These are phyloP conservation scores for Musa beccarii DNA, from an alignment of 176 grass and related monocot species.

Conservation along the genomic window DNA sequence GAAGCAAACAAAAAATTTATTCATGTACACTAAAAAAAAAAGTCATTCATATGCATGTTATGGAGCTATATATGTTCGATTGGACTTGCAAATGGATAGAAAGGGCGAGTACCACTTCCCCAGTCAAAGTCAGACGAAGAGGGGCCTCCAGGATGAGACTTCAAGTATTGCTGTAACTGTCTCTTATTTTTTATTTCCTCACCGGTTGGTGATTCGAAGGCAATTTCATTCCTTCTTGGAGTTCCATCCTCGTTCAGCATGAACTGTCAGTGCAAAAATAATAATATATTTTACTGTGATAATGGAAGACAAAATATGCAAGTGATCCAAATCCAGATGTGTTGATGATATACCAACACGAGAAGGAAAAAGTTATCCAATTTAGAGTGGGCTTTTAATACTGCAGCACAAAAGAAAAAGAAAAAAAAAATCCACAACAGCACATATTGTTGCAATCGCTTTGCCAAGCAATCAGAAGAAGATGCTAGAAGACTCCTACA, in stretches of 20 bases:
- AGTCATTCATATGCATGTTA: neutral
- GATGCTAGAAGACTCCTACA: no score
- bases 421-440: no score
- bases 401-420: no score
- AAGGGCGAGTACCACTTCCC: conserved; percentile 8
- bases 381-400: no score
- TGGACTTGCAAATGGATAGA: neutral
- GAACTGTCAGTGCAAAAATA: conserved; percentile 1
- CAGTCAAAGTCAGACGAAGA: conserved; percentile 26
- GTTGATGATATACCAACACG: neutral
- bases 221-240: conserved; percentile 20
- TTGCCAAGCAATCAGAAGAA: no score
- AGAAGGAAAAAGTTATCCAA: no score
- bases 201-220: conserved; percentile 14
- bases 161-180: conserved; percentile 15
- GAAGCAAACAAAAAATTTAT: neutral
- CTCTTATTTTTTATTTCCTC: conserved; percentile 23
- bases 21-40: neutral
- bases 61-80: neutral
- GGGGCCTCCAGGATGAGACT: conserved; percentile 17
- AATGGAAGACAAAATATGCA: neutral
- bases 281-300: neutral
- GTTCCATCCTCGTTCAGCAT: conserved; percentile 17
- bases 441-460: no score
- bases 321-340: neutral